phyloP scores from a whole-genome alignment of 495 filamentous ascomycete genomes.

The Viridothelium virens region DNA sequence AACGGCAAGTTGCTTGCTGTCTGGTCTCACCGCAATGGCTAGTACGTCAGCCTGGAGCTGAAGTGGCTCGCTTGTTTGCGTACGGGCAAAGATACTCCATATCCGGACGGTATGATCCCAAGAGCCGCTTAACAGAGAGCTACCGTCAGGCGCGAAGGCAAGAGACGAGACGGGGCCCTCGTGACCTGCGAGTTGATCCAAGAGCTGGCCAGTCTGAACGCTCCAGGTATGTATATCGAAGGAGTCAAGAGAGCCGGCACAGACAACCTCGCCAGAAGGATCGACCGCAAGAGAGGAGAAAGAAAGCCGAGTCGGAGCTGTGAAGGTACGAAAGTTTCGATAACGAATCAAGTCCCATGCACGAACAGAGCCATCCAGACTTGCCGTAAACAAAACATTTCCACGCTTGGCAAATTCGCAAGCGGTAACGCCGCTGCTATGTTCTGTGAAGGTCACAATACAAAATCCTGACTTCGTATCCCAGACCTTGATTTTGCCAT shows the following conservation, averaged over 20 bases:
- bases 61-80: conserved; percentile 89
- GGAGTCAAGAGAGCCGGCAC: conserved; percentile 87
- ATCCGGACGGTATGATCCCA: conserved; percentile 94
- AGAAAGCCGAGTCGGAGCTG: conserved; percentile 78
- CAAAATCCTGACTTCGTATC: conserved; percentile 94
- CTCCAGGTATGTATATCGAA: conserved; percentile 98
- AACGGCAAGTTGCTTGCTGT: conserved; percentile 83
- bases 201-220: conserved; percentile 90
- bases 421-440: conserved; percentile 89
- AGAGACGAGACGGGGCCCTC: conserved; percentile 86
- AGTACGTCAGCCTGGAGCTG: conserved; percentile 85
- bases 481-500: conserved; percentile 98
- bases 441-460: conserved; percentile 95
- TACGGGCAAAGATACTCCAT: conserved; percentile 89
- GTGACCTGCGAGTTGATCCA: conserved; percentile 85
- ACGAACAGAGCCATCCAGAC: conserved; percentile 83
- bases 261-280: conserved; percentile 89
- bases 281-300: conserved; percentile 95
- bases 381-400: conserved; percentile 89
- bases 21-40: conserved; percentile 77
- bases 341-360: conserved; percentile 97
- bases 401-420: conserved; percentile 91
- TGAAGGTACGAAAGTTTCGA: conserved; percentile 94
- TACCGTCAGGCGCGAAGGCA: conserved; percentile 79
- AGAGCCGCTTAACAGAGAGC: conserved; percentile 74